Conservation (phyloP, 2,329 filamentous ascomycete species). For the Xenoacremonium recifei region DNA sequence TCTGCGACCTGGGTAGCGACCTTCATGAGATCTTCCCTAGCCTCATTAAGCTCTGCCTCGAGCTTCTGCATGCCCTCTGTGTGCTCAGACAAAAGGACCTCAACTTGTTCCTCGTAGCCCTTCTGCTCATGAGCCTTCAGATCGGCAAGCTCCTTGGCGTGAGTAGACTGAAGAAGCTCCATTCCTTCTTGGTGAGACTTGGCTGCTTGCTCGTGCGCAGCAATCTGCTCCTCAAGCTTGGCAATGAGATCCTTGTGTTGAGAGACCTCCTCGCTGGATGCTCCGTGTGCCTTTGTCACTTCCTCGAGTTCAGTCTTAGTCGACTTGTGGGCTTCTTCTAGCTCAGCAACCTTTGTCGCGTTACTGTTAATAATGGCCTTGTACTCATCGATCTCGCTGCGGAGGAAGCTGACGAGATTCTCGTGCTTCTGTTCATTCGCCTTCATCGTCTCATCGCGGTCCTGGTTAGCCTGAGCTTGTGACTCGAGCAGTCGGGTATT, state of each 20-base stretch:
- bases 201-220: slow-evolving; percentile 57
- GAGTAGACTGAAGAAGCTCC: slow-evolving; percentile 46
- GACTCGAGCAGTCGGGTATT: slow-evolving; percentile 49
- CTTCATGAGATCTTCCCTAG: slow-evolving; percentile 64
- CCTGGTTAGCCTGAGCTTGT: slow-evolving; percentile 38
- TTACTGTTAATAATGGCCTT: slow-evolving; percentile 71
- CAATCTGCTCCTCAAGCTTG: slow-evolving; percentile 58
- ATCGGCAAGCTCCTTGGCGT: slow-evolving; percentile 49
- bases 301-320: slow-evolving; percentile 68
- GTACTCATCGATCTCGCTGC: slow-evolving; percentile 77
- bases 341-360: slow-evolving; percentile 64
- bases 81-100: slow-evolving; percentile 59
- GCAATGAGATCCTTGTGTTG: slow-evolving; percentile 47
- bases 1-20: slow-evolving; percentile 62
- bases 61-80: slow-evolving; percentile 54
- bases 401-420: slow-evolving; percentile 59
- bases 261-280: slow-evolving; percentile 43
- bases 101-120: slow-evolving; percentile 57
- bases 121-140: slow-evolving; percentile 49
- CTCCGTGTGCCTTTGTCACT: slow-evolving; percentile 58
- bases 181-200: slow-evolving; percentile 53
- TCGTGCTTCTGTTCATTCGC: slow-evolving; percentile 56
- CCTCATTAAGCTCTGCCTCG: slow-evolving; percentile 61
- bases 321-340: slow-evolving; percentile 70
- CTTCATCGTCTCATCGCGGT: slow-evolving; percentile 38